Conservation (phyloP, 768 basidiomycete species). For the Trametes cinnabarina region DNA sequence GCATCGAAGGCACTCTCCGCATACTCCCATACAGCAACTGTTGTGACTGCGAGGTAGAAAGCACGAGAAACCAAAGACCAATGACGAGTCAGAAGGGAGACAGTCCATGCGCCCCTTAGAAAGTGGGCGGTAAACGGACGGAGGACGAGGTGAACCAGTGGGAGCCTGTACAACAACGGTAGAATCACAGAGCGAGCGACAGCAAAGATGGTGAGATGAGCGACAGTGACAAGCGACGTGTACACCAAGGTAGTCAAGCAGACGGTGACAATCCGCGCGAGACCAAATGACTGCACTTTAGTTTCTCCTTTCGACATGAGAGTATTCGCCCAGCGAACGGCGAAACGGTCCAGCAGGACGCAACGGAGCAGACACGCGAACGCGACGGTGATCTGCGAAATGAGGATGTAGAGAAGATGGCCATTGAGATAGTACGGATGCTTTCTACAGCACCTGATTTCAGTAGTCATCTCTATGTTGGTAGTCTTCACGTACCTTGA, state of each 20-base stretch:
- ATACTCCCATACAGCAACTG: conserved; percentile 61
- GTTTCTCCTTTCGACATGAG: neutral
- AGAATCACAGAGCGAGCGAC: conserved; percentile 44
- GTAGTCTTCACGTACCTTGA: conserved; percentile 48
- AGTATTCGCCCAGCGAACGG: conserved; percentile 29
- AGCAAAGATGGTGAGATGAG: conserved; percentile 48
- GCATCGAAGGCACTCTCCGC: conserved; percentile 59
- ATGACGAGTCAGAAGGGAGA: conserved; percentile 49
- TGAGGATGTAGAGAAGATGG: conserved; percentile 55
- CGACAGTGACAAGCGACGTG: conserved; percentile 35
- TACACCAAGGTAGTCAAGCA: conserved; percentile 11
- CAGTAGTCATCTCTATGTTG: neutral
- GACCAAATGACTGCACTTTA: conserved; percentile 11
- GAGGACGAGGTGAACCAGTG: conserved; percentile 49
- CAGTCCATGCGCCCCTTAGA: conserved; percentile 52
- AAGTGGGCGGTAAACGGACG: conserved; percentile 66
- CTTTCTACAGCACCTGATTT: conserved; percentile 43
- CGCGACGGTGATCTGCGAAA: conserved; percentile 51
- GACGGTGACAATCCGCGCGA: conserved; percentile 22
- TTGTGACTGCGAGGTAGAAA: conserved; percentile 51
- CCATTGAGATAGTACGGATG: conserved; percentile 76
- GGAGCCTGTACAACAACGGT: conserved; percentile 55
- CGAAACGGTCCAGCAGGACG: conserved; percentile 61
- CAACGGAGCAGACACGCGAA: conserved; percentile 52
- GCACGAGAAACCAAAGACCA: conserved; percentile 44